Percentiles rank a stretch among this genome's conserved stretches.
Conservation (phyloP, 2,329 filamentous ascomycete genomes). For the Cadophora sp. region DNA sequence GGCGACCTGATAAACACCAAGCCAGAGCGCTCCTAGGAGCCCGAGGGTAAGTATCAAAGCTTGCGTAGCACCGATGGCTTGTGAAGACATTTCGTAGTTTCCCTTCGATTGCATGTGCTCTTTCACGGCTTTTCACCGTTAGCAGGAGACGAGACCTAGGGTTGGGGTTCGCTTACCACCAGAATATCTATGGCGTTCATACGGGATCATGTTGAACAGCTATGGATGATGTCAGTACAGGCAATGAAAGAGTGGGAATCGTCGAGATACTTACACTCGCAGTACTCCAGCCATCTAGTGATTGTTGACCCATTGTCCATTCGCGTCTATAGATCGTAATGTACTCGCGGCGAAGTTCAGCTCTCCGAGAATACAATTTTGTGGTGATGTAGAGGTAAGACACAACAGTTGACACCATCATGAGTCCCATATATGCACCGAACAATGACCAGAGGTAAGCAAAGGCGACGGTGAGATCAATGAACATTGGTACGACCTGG, state of each 20-base stretch:
- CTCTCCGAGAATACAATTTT: slow-evolving; percentile 44
- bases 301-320: slow-evolving; percentile 46
- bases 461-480: slow-evolving; percentile 67
- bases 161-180: slow-evolving; percentile 36
- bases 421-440: slow-evolving; percentile 63
- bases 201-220: slow-evolving; percentile 61
- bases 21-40: slow-evolving; percentile 49
- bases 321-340: slow-evolving; percentile 45
- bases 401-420: slow-evolving; percentile 53
- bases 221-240: slow-evolving; percentile 23
- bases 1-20: slow-evolving; percentile 40
- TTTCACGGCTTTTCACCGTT: slow-evolving; percentile 42
- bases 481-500: slow-evolving; percentile 64
- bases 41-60: slow-evolving; percentile 57
- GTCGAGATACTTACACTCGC: slow-evolving; percentile 45
- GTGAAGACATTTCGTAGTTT: slow-evolving; percentile 45
- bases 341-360: slow-evolving; percentile 45
- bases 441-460: slow-evolving; percentile 67
- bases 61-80: slow-evolving; percentile 58
- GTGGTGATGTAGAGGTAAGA: slow-evolving; percentile 59
- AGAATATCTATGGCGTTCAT: slow-evolving; percentile 59
- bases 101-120: slow-evolving; percentile 47
- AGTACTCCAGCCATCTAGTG: slow-evolving; percentile 48
- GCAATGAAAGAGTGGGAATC: not conserved
- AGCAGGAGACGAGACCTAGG: not conserved